Evolutionary conservation across 768 basidiomycete species (phyloP).

Genomic region (Lyophyllum semitale): DNA sequence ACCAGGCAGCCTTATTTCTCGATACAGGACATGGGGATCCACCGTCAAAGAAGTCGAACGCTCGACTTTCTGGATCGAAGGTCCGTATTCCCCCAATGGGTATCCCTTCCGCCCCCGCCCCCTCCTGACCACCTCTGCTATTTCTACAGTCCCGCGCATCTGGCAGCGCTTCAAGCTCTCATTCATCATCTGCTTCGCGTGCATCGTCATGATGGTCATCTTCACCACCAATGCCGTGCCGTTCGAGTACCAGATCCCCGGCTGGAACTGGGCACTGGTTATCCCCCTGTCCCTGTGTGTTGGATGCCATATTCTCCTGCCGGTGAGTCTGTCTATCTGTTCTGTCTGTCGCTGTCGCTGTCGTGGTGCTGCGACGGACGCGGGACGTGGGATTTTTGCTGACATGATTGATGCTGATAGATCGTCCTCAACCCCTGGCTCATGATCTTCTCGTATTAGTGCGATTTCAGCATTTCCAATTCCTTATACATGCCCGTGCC

Average conservation of each 20-base stretch:
- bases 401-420: slow-evolving; percentile 25
- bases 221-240: slow-evolving; percentile 60
- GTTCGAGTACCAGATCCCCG: slow-evolving; percentile 64
- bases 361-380: background rate
- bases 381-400: background rate
- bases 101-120: background rate
- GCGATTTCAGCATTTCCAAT: background rate
- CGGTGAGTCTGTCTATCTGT: slow-evolving; percentile 45
- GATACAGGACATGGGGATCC: slow-evolving; percentile 53
- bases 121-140: background rate
- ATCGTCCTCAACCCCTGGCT: slow-evolving; percentile 86
- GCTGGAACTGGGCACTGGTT: slow-evolving; percentile 67
- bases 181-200: slow-evolving; percentile 59
- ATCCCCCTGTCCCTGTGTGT: slow-evolving; percentile 72
- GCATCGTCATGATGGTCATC: slow-evolving; percentile 63
- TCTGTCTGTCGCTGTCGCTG: background rate
- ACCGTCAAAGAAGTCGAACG: slow-evolving; percentile 81
- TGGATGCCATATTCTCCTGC: slow-evolving; percentile 71
- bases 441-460: slow-evolving; percentile 74
- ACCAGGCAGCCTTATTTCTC: slow-evolving; percentile 7
- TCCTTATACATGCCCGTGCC: background rate
- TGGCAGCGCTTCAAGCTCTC: slow-evolving; percentile 79
- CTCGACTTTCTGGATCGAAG: slow-evolving; percentile 88
- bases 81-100: slow-evolving; percentile 16
- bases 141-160: slow-evolving; percentile 67